Percentiles rank a stretch among this genome's conserved stretches.
Conservation (phyloP, 176 grass and related monocot genomes). For the Phoenix roebelenii region DNA sequence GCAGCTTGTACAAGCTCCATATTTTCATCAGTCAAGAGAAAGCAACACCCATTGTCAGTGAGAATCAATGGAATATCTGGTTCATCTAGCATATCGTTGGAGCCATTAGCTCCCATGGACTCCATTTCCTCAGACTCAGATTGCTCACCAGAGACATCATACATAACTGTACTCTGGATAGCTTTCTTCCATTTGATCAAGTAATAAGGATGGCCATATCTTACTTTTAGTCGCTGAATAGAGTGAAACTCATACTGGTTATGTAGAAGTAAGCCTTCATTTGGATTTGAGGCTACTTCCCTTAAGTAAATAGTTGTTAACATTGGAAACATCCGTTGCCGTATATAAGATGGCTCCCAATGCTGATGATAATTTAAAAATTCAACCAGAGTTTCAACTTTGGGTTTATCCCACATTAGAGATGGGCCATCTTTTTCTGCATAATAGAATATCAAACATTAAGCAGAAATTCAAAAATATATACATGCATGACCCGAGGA, state of each 20-base stretch:
- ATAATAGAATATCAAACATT: conserved; percentile 7
- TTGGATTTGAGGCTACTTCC: conserved; percentile 33
- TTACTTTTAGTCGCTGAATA: conserved; percentile 67
- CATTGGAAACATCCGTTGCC: conserved; percentile 74
- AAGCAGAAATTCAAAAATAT: not conserved
- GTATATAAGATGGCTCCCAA: conserved; percentile 84
- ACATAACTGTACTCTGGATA: conserved; percentile 14
- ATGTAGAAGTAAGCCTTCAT: conserved; percentile 37
- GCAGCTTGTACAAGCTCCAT: conserved; percentile 73
- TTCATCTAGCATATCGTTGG: conserved; percentile 55
- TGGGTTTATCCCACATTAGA: conserved; percentile 62
- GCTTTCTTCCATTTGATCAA: conserved; percentile 71
- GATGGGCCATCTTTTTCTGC: conserved; percentile 43
- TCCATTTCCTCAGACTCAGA: conserved; percentile 26
- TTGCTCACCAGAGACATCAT: conserved; percentile 19
- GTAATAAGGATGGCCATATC: conserved; percentile 58
- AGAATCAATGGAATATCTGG: conserved; percentile 62
- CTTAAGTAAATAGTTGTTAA: conserved; percentile 74
- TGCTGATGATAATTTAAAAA: conserved; percentile 60
- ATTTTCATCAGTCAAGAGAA: conserved; percentile 81
- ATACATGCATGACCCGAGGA: too few relatives aligned
- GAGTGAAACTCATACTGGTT: conserved; percentile 80
- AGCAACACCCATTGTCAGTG: conserved; percentile 34
- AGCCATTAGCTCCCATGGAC: conserved; percentile 10
- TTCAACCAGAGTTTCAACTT: conserved; percentile 67